Base-by-base conservation (phyloP, 495 filamentous ascomycete species). In the Aspergillus biplanus region DNA sequence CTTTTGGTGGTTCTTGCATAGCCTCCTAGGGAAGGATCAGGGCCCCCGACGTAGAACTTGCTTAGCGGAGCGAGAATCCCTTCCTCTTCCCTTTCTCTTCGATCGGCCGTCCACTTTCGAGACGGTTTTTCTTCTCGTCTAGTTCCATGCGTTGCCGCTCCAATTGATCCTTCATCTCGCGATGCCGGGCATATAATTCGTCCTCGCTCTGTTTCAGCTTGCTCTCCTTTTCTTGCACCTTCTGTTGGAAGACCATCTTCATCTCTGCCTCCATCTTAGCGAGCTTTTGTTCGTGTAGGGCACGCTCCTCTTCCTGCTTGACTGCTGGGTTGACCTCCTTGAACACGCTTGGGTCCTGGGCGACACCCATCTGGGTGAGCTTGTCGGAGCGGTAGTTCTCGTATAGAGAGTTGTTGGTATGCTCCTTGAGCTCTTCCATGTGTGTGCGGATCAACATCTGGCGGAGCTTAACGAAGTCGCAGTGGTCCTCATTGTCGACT, bases 181-280 rank as follows among this genome's bases (percentile, higher is more conserved):
- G 87, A 81, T 99, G 95, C 69, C 95, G 89, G 59, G 96, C 92
- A 71, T 98, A 97, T 64, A 99, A 80, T 83, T 99, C 95, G 79
- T 98, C 95, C 80, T 99, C 95, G 85, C 92, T 96, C 83, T 97
- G 93, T 78, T 93, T 95, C 76, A 99, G 84, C 81, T 99, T 99
- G 87, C 92, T 97, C 80, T 99, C 95, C 86, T 99, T 99, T 80
- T 99, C 95, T 62, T 91, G 87, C 21, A 99, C 95, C 90, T 99
- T 99, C 77, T 98, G 96, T 77, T 99, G 95, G 92, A 99, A 99
- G 71, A 99, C 95, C 95, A 98, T 97, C 92, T 98, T 98, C 95
- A 99, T 99, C 78, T 99, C 95, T 71, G 91, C 86, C 78, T 99
- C 95, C 95, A 99, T 99, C 92, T 99, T 99, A 69, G 92, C 90